Conservation (phyloP, 2,329 filamentous ascomycete species). For the Claviceps sp. region DNA sequence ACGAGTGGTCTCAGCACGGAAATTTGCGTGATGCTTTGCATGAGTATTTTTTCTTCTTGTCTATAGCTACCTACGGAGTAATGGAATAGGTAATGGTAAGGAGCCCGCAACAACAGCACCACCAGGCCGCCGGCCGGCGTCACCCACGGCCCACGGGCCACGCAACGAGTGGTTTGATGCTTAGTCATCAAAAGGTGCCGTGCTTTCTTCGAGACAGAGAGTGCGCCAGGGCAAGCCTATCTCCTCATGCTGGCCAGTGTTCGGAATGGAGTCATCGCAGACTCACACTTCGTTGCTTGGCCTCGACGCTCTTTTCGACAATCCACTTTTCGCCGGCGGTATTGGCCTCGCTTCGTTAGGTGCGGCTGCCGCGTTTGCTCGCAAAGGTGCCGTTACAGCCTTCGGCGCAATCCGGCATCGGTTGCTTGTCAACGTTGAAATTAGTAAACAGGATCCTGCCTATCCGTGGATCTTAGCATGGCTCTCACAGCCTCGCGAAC, state of each 20-base stretch:
- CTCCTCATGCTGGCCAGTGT: not conserved
- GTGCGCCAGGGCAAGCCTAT: not conserved
- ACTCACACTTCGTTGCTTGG: constrained; percentile 24
- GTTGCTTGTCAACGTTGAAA: constrained; percentile 89
- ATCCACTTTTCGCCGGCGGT: constrained; percentile 55
- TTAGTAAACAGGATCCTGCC: constrained; percentile 83
- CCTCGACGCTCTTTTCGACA: constrained; percentile 47
- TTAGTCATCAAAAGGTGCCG: not conserved
- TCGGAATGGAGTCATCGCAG: constrained; percentile 19
- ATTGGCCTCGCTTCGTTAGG: constrained; percentile 86
- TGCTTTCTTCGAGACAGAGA: not conserved
- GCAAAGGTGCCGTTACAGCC: constrained; percentile 59
- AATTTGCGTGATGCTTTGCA: constrained; percentile 18
- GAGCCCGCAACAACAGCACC: too few species aligned
- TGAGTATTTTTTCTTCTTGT: not conserved
- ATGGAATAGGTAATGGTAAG: too few species aligned
- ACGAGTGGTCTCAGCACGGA: constrained; percentile 10
- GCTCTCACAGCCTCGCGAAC: constrained; percentile 71
- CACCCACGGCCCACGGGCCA: too few species aligned
- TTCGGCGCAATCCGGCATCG: constrained; percentile 67
- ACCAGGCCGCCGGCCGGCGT: too few species aligned
- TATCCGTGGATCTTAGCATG: constrained; percentile 92
- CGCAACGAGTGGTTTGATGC: not conserved
- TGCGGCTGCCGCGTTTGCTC: constrained; percentile 65
- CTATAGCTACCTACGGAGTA: too few species aligned